These are phyloP conservation scores for Bruguiera gymnorhiza DNA, from an alignment of 345 rosid genomes.

Conservation along the genomic window DNA sequence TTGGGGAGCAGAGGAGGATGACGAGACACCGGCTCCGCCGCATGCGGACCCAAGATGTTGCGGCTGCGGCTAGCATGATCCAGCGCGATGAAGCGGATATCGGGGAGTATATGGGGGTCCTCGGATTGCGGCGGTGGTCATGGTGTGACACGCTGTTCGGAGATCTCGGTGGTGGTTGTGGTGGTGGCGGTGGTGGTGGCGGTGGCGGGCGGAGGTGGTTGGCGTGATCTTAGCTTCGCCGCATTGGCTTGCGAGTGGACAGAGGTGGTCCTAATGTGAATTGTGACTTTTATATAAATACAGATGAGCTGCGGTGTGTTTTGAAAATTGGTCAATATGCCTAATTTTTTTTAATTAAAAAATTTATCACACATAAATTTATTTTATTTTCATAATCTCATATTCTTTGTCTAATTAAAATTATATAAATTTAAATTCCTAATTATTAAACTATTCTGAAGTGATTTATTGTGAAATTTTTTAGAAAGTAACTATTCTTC, in stretches of 20 bases:
- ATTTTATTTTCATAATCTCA: no score
- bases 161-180: neutral
- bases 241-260: neutral
- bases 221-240: neutral
- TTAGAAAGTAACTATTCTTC: no score
- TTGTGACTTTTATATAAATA: no score
- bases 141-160: neutral
- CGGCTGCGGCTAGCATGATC: constrained; percentile 39
- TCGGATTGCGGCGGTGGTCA: constrained; percentile 12
- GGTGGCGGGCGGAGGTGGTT: neutral
- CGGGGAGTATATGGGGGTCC: neutral
- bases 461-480: no score
- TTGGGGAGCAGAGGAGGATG: constrained; percentile 54
- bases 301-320: no score
- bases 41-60: constrained; percentile 36
- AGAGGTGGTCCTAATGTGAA: neutral
- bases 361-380: no score
- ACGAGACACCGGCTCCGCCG: constrained; percentile 46
- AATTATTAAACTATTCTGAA: no score
- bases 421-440: no score
- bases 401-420: no score
- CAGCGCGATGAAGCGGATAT: constrained; percentile 13
- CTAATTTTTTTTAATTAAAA: no score
- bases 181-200: neutral
- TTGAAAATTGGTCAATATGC: no score